Conservation (phyloP, 495 filamentous ascomycete genomes). For the Neurospora sp. region DNA sequence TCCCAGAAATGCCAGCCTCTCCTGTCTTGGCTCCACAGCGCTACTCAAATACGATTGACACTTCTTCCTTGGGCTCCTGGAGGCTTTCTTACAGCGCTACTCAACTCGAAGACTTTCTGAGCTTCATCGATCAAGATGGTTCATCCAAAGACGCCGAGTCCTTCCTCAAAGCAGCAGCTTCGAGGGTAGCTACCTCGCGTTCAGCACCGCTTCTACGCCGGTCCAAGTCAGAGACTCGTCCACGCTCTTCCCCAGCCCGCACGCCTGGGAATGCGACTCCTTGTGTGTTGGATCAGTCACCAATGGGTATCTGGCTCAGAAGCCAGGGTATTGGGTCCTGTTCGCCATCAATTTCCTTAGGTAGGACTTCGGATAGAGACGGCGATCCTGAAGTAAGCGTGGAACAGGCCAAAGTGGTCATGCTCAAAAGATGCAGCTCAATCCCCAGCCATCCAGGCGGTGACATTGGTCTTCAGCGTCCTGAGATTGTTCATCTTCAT, state of each 20-base stretch:
- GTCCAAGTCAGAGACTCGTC: constrained; percentile 8
- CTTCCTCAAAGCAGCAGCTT: neutral
- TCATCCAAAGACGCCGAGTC: constrained; percentile 4
- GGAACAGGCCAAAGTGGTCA: constrained; percentile 20
- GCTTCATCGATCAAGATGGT: constrained; percentile 2
- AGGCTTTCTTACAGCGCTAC: constrained; percentile 28
- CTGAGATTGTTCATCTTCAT: constrained; percentile 17
- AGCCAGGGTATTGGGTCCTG: constrained; percentile 28
- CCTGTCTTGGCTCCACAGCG: constrained; percentile 22
- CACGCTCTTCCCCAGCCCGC: constrained; percentile 10
- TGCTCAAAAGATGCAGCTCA: constrained; percentile 13
- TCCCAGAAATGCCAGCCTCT: constrained; percentile 20
- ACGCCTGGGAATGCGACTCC: constrained; percentile 7
- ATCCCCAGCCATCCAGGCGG: constrained; percentile 6
- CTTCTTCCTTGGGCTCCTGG: constrained; percentile 30
- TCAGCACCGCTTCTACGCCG: neutral
- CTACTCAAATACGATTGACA: constrained; percentile 16
- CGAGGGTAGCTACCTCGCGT: neutral
- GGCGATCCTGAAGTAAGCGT: constrained; percentile 10
- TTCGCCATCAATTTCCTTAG: constrained; percentile 10
- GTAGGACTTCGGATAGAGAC: constrained; percentile 5
- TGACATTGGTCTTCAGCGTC: constrained; percentile 14
- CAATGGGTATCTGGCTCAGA: constrained; percentile 31
- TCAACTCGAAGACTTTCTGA: constrained; percentile 20
- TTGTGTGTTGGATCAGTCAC: constrained; percentile 20